phyloP scores from a whole-genome alignment of 2,329 filamentous ascomycete species.

The Ophiocordyceps sinensis region DNA sequence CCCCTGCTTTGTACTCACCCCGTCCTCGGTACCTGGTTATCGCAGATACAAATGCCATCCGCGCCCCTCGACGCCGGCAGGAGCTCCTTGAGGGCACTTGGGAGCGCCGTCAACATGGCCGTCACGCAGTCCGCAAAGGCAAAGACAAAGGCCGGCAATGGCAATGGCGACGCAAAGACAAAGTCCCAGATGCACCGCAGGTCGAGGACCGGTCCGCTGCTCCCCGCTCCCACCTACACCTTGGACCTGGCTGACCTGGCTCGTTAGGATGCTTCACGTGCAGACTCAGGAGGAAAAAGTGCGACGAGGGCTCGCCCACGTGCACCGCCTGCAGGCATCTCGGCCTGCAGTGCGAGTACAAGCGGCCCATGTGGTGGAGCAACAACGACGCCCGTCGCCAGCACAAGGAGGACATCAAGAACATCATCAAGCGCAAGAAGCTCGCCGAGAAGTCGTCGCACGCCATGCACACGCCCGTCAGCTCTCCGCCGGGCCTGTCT shows the following conservation, averaged over 20 bases:
- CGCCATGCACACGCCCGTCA: constrained; percentile 38
- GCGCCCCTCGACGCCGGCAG: constrained; percentile 46
- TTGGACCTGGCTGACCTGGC: not conserved
- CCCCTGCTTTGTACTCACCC: constrained; percentile 8
- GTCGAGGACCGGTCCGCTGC: constrained; percentile 72
- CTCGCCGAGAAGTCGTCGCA: constrained; percentile 67
- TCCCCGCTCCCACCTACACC: too few relatives aligned
- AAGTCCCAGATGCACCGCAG: constrained; percentile 83
- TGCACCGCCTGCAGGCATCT: constrained; percentile 59
- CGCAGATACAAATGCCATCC: constrained; percentile 42
- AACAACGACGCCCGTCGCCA: constrained; percentile 73
- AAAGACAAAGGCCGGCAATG: constrained; percentile 40
- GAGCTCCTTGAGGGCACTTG: constrained; percentile 30
- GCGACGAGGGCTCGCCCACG: constrained; percentile 47
- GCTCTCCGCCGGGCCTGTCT: constrained; percentile 64
- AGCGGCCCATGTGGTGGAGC: constrained; percentile 93
- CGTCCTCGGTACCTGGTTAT: constrained; percentile 5
- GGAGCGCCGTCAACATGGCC: constrained; percentile 39
- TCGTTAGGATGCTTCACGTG: constrained; percentile 51
- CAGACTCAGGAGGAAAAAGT: constrained; percentile 53
- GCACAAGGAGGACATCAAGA: constrained; percentile 94
- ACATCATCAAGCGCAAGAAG: constrained; percentile 95
- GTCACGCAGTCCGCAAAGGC: constrained; percentile 43
- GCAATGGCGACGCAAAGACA: constrained; percentile 36
- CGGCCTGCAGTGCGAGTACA: constrained; percentile 85